Percentiles rank a stretch among this genome's conserved stretches.
Evolutionary conservation across 176 grass and related monocot genomes (phyloP).

Genomic region (Musa acuminata): DNA sequence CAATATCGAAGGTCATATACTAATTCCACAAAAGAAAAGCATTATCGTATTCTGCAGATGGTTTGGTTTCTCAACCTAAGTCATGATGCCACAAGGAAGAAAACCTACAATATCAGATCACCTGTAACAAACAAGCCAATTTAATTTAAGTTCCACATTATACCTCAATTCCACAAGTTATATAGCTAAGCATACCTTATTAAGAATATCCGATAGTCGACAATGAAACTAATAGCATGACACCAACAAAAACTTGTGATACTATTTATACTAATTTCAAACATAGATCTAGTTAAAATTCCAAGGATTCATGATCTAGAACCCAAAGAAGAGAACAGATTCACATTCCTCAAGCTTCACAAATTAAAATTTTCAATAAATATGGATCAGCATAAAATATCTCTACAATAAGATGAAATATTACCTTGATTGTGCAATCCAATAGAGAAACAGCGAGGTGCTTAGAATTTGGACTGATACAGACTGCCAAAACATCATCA

Average conservation of each 20-base stretch:
- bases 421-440: constrained; percentile 84
- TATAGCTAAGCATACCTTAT: too few relatives aligned
- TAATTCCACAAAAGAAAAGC: neutral
- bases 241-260: too few relatives aligned
- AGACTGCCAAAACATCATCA: constrained; percentile 69
- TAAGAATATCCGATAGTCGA: too few relatives aligned
- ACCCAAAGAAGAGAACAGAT: neutral
- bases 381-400: neutral
- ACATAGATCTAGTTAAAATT: neutral
- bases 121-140: too few relatives aligned
- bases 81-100: too few relatives aligned
- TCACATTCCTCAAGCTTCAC: neutral
- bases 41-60: too few relatives aligned
- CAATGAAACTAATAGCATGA: too few relatives aligned
- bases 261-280: too few relatives aligned
- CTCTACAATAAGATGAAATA: constrained; percentile 4
- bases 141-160: too few relatives aligned
- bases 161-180: too few relatives aligned
- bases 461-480: constrained; percentile 64
- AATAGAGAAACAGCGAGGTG: constrained; percentile 87
- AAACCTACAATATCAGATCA: too few relatives aligned
- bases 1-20: neutral
- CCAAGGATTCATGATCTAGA: neutral
- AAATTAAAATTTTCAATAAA: neutral
- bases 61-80: too few relatives aligned